phyloP scores from a whole-genome alignment of 768 basidiomycete genomes.

The Hericium alpestre region DNA sequence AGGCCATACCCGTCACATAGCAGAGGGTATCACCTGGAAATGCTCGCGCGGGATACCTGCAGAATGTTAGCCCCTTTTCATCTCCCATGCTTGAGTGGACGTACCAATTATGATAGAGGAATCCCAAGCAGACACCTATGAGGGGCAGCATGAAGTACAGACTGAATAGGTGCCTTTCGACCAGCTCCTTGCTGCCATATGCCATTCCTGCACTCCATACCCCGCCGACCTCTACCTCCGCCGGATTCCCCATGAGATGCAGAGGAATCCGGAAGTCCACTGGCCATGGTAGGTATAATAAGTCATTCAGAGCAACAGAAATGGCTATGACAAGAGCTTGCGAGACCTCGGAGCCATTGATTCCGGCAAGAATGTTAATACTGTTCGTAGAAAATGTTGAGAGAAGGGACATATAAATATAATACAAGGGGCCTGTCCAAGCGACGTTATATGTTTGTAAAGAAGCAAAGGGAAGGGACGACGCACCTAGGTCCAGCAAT shows the following conservation, averaged over 20 bases:
- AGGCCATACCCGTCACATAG: slow-evolving; percentile 97
- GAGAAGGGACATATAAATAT: slow-evolving; percentile 89
- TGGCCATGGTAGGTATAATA: slow-evolving; percentile 89
- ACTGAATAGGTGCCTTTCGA: slow-evolving; percentile 90
- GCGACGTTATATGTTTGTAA: slow-evolving; percentile 1
- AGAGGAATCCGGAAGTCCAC: slow-evolving; percentile 62
- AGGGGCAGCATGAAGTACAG: slow-evolving; percentile 95
- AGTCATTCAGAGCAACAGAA: slow-evolving; percentile 85
- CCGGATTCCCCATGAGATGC: slow-evolving; percentile 53
- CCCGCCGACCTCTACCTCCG: slow-evolving; percentile 66
- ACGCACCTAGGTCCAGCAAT: slow-evolving; percentile 78
- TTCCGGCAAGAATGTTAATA: slow-evolving; percentile 97
- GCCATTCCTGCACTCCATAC: slow-evolving; percentile 80
- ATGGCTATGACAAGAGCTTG: slow-evolving; percentile 89
- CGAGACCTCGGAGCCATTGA: slow-evolving; percentile 91
- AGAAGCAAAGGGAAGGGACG: neutral
- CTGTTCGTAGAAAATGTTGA: slow-evolving; percentile 97
- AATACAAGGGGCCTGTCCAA: slow-evolving; percentile 77
- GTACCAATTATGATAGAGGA: slow-evolving; percentile 94
- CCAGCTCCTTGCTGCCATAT: slow-evolving; percentile 75
- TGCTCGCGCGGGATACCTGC: slow-evolving; percentile 89
- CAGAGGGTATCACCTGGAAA: slow-evolving; percentile 98
- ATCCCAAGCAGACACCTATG: slow-evolving; percentile 79
- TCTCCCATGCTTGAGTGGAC: slow-evolving; percentile 17
- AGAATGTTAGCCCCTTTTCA: neutral